Evolutionary conservation across 306 rosid genomes (phyloP).

Genomic region (Quercus glauca): DNA sequence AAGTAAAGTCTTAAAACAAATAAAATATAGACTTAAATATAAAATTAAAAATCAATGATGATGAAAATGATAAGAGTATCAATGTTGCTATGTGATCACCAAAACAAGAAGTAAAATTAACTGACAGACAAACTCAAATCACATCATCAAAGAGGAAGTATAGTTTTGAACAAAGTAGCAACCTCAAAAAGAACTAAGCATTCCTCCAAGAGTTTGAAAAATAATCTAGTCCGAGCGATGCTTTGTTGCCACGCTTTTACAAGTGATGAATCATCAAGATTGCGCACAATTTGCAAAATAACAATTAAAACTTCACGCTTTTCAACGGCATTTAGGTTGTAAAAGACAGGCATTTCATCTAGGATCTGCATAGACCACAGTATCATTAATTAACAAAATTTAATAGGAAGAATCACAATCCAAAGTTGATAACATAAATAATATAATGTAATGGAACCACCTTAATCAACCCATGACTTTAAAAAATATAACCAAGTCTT

Average conservation of each 20-base stretch:
- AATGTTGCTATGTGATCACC: neutral
- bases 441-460: conserved; percentile 4
- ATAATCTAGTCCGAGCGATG: conserved; percentile 93
- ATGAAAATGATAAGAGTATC: neutral
- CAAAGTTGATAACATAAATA: neutral
- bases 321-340: conserved; percentile 85
- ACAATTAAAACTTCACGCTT: conserved; percentile 90
- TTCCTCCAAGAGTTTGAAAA: conserved; percentile 98
- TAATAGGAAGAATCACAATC: conserved; percentile 12
- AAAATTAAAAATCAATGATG: neutral
- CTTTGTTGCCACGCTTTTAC: conserved; percentile 96
- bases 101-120: neutral
- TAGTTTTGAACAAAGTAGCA: conserved; percentile 19
- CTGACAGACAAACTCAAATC: neutral
- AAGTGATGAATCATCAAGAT: conserved; percentile 89
- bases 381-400: conserved; percentile 18
- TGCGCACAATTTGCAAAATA: conserved; percentile 90
- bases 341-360: conserved; percentile 98
- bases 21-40: neutral
- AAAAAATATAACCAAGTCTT: neutral
- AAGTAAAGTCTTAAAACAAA: neutral
- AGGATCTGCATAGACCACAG: conserved; percentile 61
- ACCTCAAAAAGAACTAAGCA: conserved; percentile 90
- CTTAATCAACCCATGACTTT: neutral
- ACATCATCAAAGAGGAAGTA: conserved; percentile 14